Percentiles rank a stretch among this genome's conserved stretches.
Evolutionary conservation across 306 rosid species (phyloP).

Genomic region (Arachis stenosperma): DNA sequence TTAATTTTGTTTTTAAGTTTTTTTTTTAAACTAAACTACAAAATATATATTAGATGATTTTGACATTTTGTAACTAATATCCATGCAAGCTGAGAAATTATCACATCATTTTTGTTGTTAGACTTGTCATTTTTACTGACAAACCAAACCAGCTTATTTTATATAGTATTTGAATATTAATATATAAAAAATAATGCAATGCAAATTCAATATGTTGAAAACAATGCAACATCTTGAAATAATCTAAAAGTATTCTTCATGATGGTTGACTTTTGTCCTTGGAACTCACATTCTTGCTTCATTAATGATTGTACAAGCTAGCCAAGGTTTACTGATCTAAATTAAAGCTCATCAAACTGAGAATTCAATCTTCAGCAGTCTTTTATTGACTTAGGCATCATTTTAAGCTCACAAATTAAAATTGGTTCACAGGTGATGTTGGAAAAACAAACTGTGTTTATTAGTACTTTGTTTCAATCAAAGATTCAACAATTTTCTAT

Average conservation of each 20-base stretch:
- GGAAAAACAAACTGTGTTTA: constrained; percentile 12
- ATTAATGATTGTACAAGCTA: neutral
- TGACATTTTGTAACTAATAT: too few relatives aligned
- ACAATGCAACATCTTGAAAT: too few relatives aligned
- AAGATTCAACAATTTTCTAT: neutral
- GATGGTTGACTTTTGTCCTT: constrained; percentile 10
- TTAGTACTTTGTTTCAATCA: neutral
- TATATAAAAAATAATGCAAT: too few relatives aligned
- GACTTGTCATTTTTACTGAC: too few relatives aligned
- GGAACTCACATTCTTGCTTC: neutral
- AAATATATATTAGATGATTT: too few relatives aligned
- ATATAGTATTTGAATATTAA: too few relatives aligned
- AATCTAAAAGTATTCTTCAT: neutral
- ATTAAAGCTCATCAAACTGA: neutral
- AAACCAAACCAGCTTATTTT: too few relatives aligned
- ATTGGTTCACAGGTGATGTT: constrained; percentile 5
- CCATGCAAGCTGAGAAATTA: too few relatives aligned
- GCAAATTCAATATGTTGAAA: too few relatives aligned
- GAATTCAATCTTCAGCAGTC: neutral
- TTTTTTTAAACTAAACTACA: too few relatives aligned
- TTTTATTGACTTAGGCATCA: constrained; percentile 33
- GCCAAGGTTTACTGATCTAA: constrained; percentile 3
- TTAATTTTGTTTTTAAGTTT: too few relatives aligned
- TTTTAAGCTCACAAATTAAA: constrained; percentile 14
- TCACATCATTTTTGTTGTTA: too few relatives aligned